Base-by-base conservation (phyloP, 306 rosid genomes). In the Parietaria judaica region DNA sequence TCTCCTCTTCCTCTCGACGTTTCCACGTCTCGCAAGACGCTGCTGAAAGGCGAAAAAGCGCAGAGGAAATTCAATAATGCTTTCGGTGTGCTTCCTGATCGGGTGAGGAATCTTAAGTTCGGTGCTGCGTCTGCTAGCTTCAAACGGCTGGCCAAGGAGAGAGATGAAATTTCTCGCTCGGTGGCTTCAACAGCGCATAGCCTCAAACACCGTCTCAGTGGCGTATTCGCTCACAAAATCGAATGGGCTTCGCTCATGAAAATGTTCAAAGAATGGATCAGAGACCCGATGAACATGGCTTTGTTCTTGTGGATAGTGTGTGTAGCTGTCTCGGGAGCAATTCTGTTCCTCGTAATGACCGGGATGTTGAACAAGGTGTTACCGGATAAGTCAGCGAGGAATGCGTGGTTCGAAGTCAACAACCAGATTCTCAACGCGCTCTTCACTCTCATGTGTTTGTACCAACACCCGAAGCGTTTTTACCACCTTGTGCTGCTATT, bases 361-460 rank as follows among this genome's bases (percentile, higher is more conserved):
- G 98, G 98, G 57, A 92, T 92, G 96, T 74, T 88, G 70, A 80
- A 92, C 59, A 38, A 17, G 41, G 90, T 73, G 36, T 55, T 92
- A 11, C 84, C 83, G 1, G 82, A 67, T 37, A 92, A 86, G 75
- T 77, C 98, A 8, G 67, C 61, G 74, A 81, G 96, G 64, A 58
- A 92, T 60, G 72, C 66, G 50, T 88, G 98, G 98, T 92, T 88
- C 62, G 98, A 92, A 79, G 80, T 92, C 60, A 88, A 88, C 66
- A 92, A 92, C 75, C 98, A 88, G 75, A 92, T 92, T 68, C 85
- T 88, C 58, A 92, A 88, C 71, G 98, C 98, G 37, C 68, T 92
- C 52, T 92, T 88, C 71, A 88, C 98, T 53, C 95, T 92, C 0
- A 80, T 92, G 86, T 92, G 96, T 56, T 77, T 92, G 81, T 92